Base-by-base conservation (phyloP, 2,329 filamentous ascomycete genomes). In the Botrytis paeoniae region DNA sequence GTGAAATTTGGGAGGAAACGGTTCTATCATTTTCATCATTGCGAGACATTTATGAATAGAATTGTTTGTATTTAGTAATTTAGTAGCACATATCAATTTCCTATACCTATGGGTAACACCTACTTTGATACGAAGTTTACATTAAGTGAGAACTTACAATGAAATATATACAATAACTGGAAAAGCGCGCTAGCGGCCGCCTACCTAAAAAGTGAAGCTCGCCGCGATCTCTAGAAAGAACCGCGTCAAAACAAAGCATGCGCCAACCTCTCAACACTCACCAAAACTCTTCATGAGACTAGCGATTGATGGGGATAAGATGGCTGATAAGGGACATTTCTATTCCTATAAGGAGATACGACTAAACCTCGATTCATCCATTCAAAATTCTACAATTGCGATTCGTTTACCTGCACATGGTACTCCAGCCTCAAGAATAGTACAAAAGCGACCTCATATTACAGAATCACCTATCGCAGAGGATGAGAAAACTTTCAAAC, bases 261-360 rank as follows among this genome's bases (percentile, higher is more conserved):
- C 78, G 78, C 75, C 75, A 76, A 72, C 69, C 51, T 64, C 54
- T 69, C 32, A 69, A 70, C 51, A 39, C 68, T 64, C 18, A 72
- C 48, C 57, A 71, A 78, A 72, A 64, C 71, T 73, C 39, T 74
- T 39, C 57, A 65, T 69, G 70, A 75, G 66, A 61, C 48, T 51
- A 71, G 63, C 70, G 63, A 74, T 80, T 81, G 80, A 92, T 92
- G 91, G 89, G 86, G 85, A 86, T 85, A 88, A 86, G 81, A 93
- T 93, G 91, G 89, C 87, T 80, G 85, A 86, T 79, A 82, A 85
- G 80, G 87, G 88, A 80, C 86, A 88, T 77, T 87, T 88, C 76
- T 91, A 89, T 83, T 86, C 93, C 83, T 96, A 92, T 86, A 95
- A 94, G 85, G 94, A 97, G 87, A 94, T 92, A 82, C 91, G 93